Evolutionary conservation across 768 basidiomycete species (phyloP), one percentile per base, ranked within the genome.

Genomic region (Roridomyces roridus): DNA sequence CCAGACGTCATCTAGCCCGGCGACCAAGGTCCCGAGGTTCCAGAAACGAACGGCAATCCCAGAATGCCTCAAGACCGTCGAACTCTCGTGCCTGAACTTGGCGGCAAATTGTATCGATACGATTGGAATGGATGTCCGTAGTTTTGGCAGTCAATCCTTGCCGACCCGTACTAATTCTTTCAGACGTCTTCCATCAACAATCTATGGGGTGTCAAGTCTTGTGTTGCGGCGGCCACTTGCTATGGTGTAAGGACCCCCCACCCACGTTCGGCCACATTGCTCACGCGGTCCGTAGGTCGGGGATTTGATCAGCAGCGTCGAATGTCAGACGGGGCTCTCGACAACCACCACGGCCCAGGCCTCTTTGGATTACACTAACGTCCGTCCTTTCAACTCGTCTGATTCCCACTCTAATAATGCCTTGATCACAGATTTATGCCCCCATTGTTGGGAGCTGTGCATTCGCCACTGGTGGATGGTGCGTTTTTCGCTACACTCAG

Each of bases 361-460:
- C 2, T 55, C 37, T n/a, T 39, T 63, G 6, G 58, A 59, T 20
- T 63, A 52, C 28, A 46, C 31, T 29, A 53, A 47, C 24, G 51
- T 58, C 10, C 20, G 7, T 43, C 6, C 21, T 21, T 6, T n/a
- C 4, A 5, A 17, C 2, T 46, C n/a, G 8, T 45, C 26, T 20
- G 17, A 25, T 18, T 36, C 14, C 9, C 21, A n/a, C 15, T 18
- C 40, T 26, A 8, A 40, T n/a, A n/a, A n/a, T 5, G 4, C 21
- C 7, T 42, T 15, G 26, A n/a, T 9, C 45, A 24, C 28, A 65
- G 63, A 42, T 59, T 4, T 65, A 62, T 46, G 65, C 65, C 17
- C 15, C n/a, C 0, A 66, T 66, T 34, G 65, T 66, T 8, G 65
- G 65, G 7, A 50, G 50, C 36, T 66, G 65, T 25, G 65, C 65